These are phyloP conservation scores for Cryptococcus amylolentus DNA, from an alignment of 1,284 basidiomycete genomes.

Conservation along the genomic window DNA sequence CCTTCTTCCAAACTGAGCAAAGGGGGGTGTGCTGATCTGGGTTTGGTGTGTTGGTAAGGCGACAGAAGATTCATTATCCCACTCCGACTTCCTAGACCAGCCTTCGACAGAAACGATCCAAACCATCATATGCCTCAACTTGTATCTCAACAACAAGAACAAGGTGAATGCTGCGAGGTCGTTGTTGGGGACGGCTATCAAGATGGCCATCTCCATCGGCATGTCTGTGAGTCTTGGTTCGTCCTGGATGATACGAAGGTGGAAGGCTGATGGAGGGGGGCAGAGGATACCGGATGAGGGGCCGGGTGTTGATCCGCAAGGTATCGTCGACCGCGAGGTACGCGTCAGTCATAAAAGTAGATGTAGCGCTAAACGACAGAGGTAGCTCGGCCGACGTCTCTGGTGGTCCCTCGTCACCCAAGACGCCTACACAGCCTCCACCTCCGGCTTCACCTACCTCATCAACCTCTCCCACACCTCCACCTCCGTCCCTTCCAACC, in stretches of 20 bases:
- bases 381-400: conserved; percentile 35
- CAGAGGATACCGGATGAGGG: conserved; percentile 13
- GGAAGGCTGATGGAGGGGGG: not conserved
- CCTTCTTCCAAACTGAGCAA: not conserved
- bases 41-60: conserved; percentile 2
- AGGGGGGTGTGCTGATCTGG: not conserved
- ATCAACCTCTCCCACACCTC: conserved; percentile 17
- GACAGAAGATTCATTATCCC: conserved; percentile 13
- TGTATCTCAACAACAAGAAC: conserved; percentile 41
- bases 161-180: conserved; percentile 41
- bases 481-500: conserved; percentile 15
- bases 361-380: not conserved
- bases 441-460: conserved; percentile 17
- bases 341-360: not conserved
- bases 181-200: conserved; percentile 43
- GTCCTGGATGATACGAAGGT: not conserved
- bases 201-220: conserved; percentile 20
- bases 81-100: conserved; percentile 13
- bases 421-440: conserved; percentile 22
- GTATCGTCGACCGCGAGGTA: conserved; percentile 34
- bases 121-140: conserved; percentile 19
- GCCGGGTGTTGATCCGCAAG: not conserved
- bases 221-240: conserved; percentile 13
- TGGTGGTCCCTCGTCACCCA: conserved; percentile 46
- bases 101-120: conserved; percentile 17